These are phyloP conservation scores for Sicyos baderoa DNA, from an alignment of 306 rosid species.

Conservation along the genomic window DNA sequence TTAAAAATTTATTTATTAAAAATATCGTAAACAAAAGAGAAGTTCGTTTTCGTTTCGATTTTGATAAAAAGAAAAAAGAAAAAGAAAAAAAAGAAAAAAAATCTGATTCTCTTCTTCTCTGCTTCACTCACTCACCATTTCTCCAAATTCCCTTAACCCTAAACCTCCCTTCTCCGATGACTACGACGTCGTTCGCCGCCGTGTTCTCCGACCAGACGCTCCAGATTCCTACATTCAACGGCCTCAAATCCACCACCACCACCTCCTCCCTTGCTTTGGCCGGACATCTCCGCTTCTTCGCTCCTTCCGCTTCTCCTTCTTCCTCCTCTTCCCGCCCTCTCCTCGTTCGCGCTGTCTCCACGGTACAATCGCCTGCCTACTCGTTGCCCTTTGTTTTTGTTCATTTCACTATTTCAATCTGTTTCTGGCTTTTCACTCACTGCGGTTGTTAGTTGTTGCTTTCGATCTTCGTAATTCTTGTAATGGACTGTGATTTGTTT, in stretches of 20 bases:
- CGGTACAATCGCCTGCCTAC: slow-evolving; percentile 31
- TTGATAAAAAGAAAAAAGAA: too few relatives aligned
- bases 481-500: too few relatives aligned
- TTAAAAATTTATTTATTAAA: too few relatives aligned
- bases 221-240: slow-evolving; percentile 60
- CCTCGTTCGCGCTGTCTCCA: slow-evolving; percentile 53
- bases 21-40: too few relatives aligned
- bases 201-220: slow-evolving; percentile 39
- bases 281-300: slow-evolving; percentile 25
- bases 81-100: too few relatives aligned
- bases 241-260: slow-evolving; percentile 47
- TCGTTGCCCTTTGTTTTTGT: too few relatives aligned
- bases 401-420: too few relatives aligned
- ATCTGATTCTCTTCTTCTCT: neutral
- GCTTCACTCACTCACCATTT: slow-evolving; percentile 16
- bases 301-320: slow-evolving; percentile 15
- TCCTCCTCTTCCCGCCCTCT: slow-evolving; percentile 26
- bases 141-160: neutral
- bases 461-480: too few relatives aligned
- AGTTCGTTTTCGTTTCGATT: too few relatives aligned
- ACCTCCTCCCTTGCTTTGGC: slow-evolving; percentile 41
- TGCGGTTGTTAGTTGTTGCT: neutral
- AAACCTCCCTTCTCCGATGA: neutral
- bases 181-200: slow-evolving; percentile 58
- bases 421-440: neutral